These are phyloP conservation scores for Coemansia reversa DNA, from an alignment of 192 early-diverging fungal species.

Conservation along the genomic window DNA sequence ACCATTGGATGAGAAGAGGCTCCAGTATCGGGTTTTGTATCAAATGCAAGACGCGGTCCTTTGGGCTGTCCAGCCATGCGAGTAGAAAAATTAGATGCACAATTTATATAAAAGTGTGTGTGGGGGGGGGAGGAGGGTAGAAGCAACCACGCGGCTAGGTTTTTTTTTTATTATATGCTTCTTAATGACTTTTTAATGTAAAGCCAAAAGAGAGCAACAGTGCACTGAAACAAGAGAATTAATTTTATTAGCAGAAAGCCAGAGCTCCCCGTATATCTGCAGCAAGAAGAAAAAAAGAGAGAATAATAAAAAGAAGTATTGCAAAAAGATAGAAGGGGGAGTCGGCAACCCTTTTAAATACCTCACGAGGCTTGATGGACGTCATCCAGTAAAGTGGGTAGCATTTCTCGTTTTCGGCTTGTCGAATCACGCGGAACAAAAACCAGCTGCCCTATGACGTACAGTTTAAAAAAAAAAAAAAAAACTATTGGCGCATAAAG, in stretches of 20 bases:
- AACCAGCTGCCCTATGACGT: slow-evolving; percentile 9
- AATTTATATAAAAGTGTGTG: neutral
- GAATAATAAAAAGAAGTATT: neutral
- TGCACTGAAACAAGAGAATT: neutral
- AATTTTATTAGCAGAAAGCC: neutral
- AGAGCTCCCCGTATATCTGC: neutral
- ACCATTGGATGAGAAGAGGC: neutral
- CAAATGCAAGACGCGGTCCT: neutral
- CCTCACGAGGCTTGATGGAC: neutral
- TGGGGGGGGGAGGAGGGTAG: neutral
- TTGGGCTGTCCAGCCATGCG: neutral
- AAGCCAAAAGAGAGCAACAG: no score
- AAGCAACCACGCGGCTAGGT: neutral
- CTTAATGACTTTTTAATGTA: no score
- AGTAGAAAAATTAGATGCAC: neutral
- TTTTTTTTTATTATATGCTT: no score
- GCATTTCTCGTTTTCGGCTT: neutral
- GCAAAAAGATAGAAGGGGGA: neutral
- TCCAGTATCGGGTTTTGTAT: neutral
- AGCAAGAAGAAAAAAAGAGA: neutral
- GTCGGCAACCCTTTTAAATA: neutral
- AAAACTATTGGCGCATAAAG: no score
- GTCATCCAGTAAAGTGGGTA: neutral
- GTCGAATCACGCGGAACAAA: slow-evolving; percentile 11
- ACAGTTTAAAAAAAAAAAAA: no score